Conservation (phyloP, 352 stramenopile genomes). For the Phytophthora aleatoria region DNA sequence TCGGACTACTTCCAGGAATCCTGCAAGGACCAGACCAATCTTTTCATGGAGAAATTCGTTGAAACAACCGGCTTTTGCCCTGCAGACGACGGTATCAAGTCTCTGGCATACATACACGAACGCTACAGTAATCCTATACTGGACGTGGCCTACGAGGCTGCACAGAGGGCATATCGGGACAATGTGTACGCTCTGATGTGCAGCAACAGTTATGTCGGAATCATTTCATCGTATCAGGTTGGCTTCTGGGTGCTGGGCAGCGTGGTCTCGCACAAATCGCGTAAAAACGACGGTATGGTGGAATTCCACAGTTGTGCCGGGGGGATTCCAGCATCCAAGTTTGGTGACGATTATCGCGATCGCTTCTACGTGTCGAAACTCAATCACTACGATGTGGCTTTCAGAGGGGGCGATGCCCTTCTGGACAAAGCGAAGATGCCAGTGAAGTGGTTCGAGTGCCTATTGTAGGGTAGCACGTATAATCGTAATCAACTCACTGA, state of each 20-base stretch:
- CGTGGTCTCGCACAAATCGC: slow-evolving; percentile 37
- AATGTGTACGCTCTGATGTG: slow-evolving; percentile 47
- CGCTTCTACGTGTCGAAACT: slow-evolving; percentile 39
- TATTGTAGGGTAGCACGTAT: slow-evolving; percentile 23
- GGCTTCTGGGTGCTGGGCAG: slow-evolving; percentile 29
- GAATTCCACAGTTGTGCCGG: slow-evolving; percentile 39
- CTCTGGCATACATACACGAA: slow-evolving; percentile 38
- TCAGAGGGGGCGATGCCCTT: slow-evolving; percentile 43
- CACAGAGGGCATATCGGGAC: slow-evolving; percentile 32
- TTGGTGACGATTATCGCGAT: slow-evolving; percentile 32
- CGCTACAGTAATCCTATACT: slow-evolving; percentile 27
- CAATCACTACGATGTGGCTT: slow-evolving; percentile 44
- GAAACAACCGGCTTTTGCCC: slow-evolving; percentile 39
- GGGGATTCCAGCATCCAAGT: slow-evolving; percentile 31
- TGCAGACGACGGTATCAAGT: slow-evolving; percentile 30
- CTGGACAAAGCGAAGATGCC: slow-evolving; percentile 40
- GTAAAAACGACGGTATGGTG: slow-evolving; percentile 36
- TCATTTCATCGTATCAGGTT: slow-evolving; percentile 36
- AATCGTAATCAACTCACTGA: not conserved
- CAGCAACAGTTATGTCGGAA: slow-evolving; percentile 35
- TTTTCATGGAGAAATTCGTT: slow-evolving; percentile 28
- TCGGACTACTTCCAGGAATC: slow-evolving; percentile 35
- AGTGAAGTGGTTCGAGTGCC: slow-evolving; percentile 52
- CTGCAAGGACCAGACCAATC: slow-evolving; percentile 32
- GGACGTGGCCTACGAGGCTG: slow-evolving; percentile 30